Conservation (phyloP, 495 filamentous ascomycete species). For the Penicillium arizonense region DNA sequence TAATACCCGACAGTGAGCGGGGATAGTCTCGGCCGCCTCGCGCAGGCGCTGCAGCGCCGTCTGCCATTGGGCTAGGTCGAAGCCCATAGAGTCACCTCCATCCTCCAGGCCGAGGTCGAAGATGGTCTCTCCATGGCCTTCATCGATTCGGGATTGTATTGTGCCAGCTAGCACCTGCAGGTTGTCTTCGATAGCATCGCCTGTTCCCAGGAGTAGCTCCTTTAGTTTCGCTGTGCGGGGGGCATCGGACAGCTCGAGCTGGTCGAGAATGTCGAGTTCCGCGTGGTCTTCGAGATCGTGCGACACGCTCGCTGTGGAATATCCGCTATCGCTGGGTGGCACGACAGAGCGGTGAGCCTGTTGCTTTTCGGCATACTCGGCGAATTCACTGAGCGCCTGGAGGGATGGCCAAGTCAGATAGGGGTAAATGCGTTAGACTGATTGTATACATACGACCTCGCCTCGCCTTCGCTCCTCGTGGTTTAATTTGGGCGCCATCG, state of each 20-base stretch:
- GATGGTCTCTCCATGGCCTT: conserved; percentile 86
- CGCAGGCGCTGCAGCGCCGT: conserved; percentile 66
- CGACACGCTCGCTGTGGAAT: conserved; percentile 39
- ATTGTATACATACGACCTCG: conserved; percentile 61
- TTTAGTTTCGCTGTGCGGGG: conserved; percentile 67
- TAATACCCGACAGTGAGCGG: conserved; percentile 74
- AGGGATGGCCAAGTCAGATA: conserved; percentile 9
- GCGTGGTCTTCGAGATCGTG: conserved; percentile 67
- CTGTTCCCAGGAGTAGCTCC: conserved; percentile 67
- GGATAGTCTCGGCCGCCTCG: conserved; percentile 60
- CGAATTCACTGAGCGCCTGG: conserved; percentile 92
- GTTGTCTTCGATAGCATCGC: conserved; percentile 58
- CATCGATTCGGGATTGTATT: conserved; percentile 66
- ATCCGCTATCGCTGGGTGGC: conserved; percentile 43
- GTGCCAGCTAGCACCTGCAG: conserved; percentile 59
- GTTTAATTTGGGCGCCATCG: conserved; percentile 52
- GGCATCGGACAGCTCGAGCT: conserved; percentile 76
- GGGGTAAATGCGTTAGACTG: neutral
- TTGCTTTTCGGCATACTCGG: conserved; percentile 95
- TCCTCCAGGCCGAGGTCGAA: conserved; percentile 94
- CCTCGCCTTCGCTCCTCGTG: conserved; percentile 80
- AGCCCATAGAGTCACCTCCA: conserved; percentile 85
- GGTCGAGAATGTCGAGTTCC: conserved; percentile 90
- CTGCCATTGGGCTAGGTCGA: conserved; percentile 77
- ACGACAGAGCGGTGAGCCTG: conserved; percentile 63